Evolutionary conservation across 2,329 filamentous ascomycete genomes (phyloP), one percentile per base, ranked within the genome.

Genomic region (Scedosporium boydii): DNA sequence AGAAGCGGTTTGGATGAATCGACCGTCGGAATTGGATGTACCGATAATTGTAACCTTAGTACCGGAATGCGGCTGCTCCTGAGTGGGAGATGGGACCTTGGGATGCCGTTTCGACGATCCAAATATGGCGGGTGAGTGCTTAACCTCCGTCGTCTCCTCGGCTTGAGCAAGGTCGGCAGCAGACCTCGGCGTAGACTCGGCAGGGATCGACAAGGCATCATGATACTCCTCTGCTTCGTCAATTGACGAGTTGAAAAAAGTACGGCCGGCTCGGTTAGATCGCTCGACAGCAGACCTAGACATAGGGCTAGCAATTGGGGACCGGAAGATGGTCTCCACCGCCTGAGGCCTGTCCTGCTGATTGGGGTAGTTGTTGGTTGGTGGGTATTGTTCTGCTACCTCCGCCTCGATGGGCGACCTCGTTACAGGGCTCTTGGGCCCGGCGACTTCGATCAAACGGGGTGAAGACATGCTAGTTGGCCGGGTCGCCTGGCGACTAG

Each of bases 391-490:
- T 18, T 58, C 34, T 10, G 61, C 44, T 12, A 56, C 58, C 18
- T 58, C 34, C 9, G 21, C 48, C 16, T 51, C 53, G 29, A 48
- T 29, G 3, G 42, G 48, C 3, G 82, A 83, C 51, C 74, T 74
- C 9, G 71, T 68, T 14, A 71, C 72, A 12, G 82, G 80, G 65
- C 80, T 84, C 65, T 79, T 80, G 21, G 80, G 80, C 10, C 76
- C 77, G 7, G 77, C 67, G 4, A 86, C 82, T 42, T 86, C 82
- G 27, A 86, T 81, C 42, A 86, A 74, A n/a, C 83, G 80, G 42
- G 81, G 79, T 3, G 83, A 85, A 64, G 79, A 79, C 18, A 83
- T 75, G 66, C 82, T 84, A 2, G 80, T 67, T 69, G 79, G 60
- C 41, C 60, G 34, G 23, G 34, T 27, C 9, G 60, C 53, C 16